Conservation (phyloP, 768 basidiomycete genomes). For the Fibroporia radiculosa region DNA sequence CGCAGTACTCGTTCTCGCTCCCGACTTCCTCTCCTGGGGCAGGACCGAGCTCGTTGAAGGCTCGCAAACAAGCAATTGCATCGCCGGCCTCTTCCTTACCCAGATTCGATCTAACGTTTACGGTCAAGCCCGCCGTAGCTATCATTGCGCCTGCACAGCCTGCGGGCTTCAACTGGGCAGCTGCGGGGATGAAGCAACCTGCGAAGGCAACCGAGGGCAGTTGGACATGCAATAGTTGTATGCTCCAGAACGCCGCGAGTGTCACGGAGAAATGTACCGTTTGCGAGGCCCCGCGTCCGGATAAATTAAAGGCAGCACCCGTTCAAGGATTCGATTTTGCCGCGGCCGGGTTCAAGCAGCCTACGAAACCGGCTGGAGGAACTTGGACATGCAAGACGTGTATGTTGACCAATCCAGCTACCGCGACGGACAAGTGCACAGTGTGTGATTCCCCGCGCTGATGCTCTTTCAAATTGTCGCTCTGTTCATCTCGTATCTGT, state of each 20-base stretch:
- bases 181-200: constrained; percentile 49
- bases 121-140: constrained; percentile 4
- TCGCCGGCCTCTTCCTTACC: constrained; percentile 40
- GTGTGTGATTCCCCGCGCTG: constrained; percentile 33
- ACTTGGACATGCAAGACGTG: constrained; percentile 55
- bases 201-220: constrained; percentile 16
- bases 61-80: constrained; percentile 31
- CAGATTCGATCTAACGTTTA: constrained; percentile 25
- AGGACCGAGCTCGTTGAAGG: constrained; percentile 14
- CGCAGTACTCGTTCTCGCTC: constrained; percentile 25
- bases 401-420: constrained; percentile 30
- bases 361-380: constrained; percentile 22
- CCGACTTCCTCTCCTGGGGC: constrained; percentile 17
- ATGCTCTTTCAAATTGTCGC: constrained; percentile 1
- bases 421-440: constrained; percentile 34
- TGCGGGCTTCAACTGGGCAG: constrained; percentile 52
- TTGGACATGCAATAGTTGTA: constrained; percentile 59
- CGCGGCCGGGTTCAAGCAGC: constrained; percentile 49
- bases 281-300: constrained; percentile 31
- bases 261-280: constrained; percentile 37
- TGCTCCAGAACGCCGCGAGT: constrained; percentile 29
- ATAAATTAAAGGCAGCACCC: constrained; percentile 11
- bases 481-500: neutral
- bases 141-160: constrained; percentile 16
- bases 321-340: constrained; percentile 47